phyloP scores from a whole-genome alignment of 345 rosid genomes.

The Trapa bicornis region DNA sequence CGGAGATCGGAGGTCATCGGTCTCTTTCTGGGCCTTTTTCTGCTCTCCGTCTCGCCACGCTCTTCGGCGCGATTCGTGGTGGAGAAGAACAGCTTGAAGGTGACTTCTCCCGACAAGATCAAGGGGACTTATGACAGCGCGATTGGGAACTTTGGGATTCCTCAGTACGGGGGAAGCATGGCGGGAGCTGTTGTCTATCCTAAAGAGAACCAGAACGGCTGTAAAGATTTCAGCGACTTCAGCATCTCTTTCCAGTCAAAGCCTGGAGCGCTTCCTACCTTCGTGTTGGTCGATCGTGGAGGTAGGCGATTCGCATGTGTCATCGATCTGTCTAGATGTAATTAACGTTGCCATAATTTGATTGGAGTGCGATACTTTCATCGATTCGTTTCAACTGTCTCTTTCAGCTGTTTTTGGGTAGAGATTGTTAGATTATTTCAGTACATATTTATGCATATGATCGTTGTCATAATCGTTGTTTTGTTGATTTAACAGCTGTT shows the following conservation, averaged over 20 bases:
- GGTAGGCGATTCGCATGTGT: conserved; percentile 23
- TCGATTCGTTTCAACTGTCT: neutral
- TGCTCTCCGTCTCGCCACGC: conserved; percentile 14
- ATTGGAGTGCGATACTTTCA: neutral
- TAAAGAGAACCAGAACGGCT: conserved; percentile 59
- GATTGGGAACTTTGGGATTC: conserved; percentile 95
- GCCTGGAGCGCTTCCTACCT: conserved; percentile 79
- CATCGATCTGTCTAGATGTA: neutral
- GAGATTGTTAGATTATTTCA: neutral
- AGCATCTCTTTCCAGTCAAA: conserved; percentile 50
- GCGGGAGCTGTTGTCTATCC: conserved; percentile 73
- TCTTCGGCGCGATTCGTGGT: conserved; percentile 61
- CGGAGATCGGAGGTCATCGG: conserved; percentile 10
- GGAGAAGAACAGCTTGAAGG: conserved; percentile 88
- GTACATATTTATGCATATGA: neutral
- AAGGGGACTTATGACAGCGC: conserved; percentile 83
- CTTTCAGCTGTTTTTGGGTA: neutral
- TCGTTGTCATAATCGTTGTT: neutral
- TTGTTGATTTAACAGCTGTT: no score
- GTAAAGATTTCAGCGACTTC: conserved; percentile 49
- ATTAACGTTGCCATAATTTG: neutral
- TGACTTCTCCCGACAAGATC: conserved; percentile 82
- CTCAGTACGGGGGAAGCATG: conserved; percentile 98
- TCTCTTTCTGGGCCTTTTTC: conserved; percentile 26
- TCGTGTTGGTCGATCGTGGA: conserved; percentile 89